Evolutionary conservation across 2,329 filamentous ascomycete genomes (phyloP), one percentile per base, ranked within the genome.

Genomic region (Sporothrix luriei): DNA sequence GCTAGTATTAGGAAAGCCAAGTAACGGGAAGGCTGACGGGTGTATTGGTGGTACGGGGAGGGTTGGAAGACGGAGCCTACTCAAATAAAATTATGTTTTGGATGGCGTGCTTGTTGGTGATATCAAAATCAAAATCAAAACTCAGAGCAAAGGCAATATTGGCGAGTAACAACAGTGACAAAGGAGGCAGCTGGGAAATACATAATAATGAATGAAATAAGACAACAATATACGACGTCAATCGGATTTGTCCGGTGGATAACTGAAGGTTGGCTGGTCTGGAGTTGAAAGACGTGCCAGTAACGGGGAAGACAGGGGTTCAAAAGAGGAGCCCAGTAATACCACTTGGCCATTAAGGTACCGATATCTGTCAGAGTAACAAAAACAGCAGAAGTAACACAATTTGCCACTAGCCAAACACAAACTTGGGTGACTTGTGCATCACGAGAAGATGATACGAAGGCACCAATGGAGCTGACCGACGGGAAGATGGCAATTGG

Each of bases 321-420:
- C 14, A 68, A 21, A 40, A 59, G n/a, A 40, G 54, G 33, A 33
- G 29, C 4, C 24, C 19, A 59, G 5, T 54, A 67, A 70, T 69
- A 70, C 29, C 62, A 14, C 21, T 24, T 46, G 48, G 16, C 68
- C 68, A 57, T 70, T 67, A 62, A 70, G 54, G 62, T 46, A 46
- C 61, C 10, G 38, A 48, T 46, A 67, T 40, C 21, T 65, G 64
- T 21, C 40, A 43, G 21, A 38, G 14, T 49, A 57, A 57, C 38
- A 66, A 66, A 11, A 38, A 19, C 57, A 66, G 38, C 19, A 11
- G n/a, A 38, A 33, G 10, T 13, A 66, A 66, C 46, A 40, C 26
- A 9, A 9, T 38, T 21, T 38, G 7, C 16, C 40, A 1, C 62
- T 21, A 26, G n/a, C n/a, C 11, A 19, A 66, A 29, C 62, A 66